These are phyloP conservation scores for Heliamphora pulchella DNA, from an alignment of 179 eudicot genomes.

Conservation along the genomic window DNA sequence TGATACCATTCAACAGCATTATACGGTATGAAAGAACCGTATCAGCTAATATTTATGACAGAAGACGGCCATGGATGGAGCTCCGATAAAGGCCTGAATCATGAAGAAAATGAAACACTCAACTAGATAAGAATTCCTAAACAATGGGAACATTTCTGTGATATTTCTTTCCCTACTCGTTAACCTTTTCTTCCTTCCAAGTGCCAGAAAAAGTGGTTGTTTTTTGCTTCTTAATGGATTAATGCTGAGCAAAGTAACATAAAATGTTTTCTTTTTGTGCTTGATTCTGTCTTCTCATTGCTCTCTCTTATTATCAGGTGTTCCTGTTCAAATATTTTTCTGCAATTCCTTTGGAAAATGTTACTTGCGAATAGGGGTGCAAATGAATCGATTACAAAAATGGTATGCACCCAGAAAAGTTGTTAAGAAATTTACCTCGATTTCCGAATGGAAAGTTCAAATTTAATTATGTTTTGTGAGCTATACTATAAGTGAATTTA, in stretches of 20 bases:
- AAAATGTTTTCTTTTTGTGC: background rate
- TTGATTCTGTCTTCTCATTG: background rate
- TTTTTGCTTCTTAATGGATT: conserved; percentile 15
- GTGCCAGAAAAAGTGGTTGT: conserved; percentile 6
- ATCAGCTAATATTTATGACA: no score
- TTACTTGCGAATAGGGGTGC: no score
- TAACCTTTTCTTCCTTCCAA: conserved; percentile 6
- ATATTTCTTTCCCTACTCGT: background rate
- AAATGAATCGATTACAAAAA: no score
- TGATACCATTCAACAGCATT: conserved; percentile 26
- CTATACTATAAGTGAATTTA: no score
- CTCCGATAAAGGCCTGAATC: conserved; percentile 8
- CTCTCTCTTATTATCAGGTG: background rate
- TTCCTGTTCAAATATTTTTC: background rate
- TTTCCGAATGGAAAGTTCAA: no score
- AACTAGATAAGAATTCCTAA: conserved; percentile 10
- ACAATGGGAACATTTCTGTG: background rate
- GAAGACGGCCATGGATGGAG: background rate
- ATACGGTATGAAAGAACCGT: conserved; percentile 28
- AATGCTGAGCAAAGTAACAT: background rate
- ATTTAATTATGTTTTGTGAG: no score
- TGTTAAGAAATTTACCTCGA: no score
- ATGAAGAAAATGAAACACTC: conserved; percentile 11
- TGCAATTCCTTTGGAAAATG: no score
- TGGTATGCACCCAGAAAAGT: no score